Evolutionary conservation across 208 protist species (phyloP).

Genomic region (Kentomonas sorsogonicus): DNA sequence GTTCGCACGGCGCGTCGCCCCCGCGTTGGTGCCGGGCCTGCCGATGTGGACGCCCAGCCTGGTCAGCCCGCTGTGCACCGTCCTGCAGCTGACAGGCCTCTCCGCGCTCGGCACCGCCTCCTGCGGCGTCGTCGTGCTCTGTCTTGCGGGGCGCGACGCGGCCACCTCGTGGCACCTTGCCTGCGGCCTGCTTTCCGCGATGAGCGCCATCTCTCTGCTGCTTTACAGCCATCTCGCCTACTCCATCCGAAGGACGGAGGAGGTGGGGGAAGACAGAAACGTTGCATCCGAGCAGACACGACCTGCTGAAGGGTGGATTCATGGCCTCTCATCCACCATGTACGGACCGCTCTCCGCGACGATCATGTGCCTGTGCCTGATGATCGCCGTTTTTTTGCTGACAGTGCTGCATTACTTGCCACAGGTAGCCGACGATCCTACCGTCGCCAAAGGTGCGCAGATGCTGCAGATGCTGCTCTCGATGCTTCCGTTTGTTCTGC

Average conservation of each 20-base stretch:
- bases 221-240: too few species aligned
- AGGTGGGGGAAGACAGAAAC: too few species aligned
- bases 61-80: constrained; percentile 21
- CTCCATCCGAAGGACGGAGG: too few species aligned
- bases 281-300: too few species aligned
- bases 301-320: too few species aligned
- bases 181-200: constrained; percentile 40
- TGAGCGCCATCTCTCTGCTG: constrained; percentile 33
- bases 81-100: constrained; percentile 47
- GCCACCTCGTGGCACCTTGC: constrained; percentile 48
- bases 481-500: constrained; percentile 49
- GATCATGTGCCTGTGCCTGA: constrained; percentile 1
- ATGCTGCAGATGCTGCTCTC: constrained; percentile 20
- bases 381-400: constrained; percentile 6
- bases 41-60: constrained; percentile 39
- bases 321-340: too few species aligned
- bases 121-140: constrained; percentile 34
- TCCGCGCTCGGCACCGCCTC: constrained; percentile 24
- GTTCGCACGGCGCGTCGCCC: constrained; percentile 15
- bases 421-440: too few species aligned
- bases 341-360: neutral
- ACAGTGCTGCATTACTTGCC: too few species aligned
- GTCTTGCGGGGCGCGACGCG: constrained; percentile 16
- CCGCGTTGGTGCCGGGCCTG: constrained; percentile 22
- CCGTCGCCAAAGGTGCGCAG: too few species aligned